Base-by-base conservation (phyloP, 116 monocot genomes). In the Trichopus zeylanicus region DNA sequence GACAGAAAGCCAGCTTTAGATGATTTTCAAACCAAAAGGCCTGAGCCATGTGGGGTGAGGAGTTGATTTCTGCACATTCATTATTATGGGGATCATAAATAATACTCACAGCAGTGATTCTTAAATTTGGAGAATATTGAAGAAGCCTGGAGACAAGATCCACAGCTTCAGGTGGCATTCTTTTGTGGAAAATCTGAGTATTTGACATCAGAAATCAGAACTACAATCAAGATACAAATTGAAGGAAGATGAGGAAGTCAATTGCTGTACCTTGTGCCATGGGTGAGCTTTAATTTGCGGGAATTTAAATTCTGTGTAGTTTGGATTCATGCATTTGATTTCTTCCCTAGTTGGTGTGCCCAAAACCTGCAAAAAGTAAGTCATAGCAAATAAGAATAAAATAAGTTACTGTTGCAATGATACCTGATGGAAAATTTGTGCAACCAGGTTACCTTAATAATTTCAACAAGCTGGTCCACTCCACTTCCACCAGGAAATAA, bases 281-380 rank as follows among this genome's bases (percentile, higher is more conserved):
- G 92, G 92, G 64, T 88, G 92, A 64, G 92, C 92, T 72, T 93
- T 93, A 59, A 93, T 88, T 60, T 93, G 92, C 25, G 92, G 92
- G 26, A 93, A 93, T 48, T 93, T 88, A 48, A 85, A 85, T 59
- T 93, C 88, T 0, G 82, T 85, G 55, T 93, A 93, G 59, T 85
- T 85, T 26, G 88, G 93, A 56, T 93, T 93, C 93, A 93, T 93
- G 75, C 93, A 93, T 63, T 88, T 93, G 21, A 93, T 93, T 79
- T 93, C 93, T 70, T 93, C 93, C 69, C 93, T 85, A 60, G 93
- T 93, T 28, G 93, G 93, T 4, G 93, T 93, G 54, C 93, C 93
- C 34, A 93, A 48, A 57, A 93, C 64, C 92, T 92, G 55, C 6
- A 59, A 37, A 16, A 25, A 9, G 23, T 42, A 2, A 37, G 37